Conservation (phyloP, 1,139 yeast genomes). For the Komagataea norvegica region DNA sequence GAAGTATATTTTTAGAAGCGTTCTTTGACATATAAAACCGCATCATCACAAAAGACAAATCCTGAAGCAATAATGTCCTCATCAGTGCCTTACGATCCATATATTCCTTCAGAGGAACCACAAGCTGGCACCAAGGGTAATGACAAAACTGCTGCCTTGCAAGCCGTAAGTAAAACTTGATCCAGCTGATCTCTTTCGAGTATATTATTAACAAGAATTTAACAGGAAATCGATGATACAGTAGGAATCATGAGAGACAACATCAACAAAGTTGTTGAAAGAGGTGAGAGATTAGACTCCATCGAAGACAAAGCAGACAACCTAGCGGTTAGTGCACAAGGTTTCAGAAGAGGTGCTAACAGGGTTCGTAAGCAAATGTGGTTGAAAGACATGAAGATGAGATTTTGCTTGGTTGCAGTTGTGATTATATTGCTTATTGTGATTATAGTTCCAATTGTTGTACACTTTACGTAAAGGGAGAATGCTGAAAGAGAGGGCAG, state of each 20-base stretch:
- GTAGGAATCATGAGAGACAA: constrained; percentile 98
- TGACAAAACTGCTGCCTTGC: constrained; percentile 77
- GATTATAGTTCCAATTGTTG: constrained; percentile 90
- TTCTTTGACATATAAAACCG: constrained; percentile 1
- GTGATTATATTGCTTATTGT: constrained; percentile 77
- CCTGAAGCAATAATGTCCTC: constrained; percentile 50
- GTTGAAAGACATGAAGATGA: constrained; percentile 98
- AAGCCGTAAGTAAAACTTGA: constrained; percentile 58
- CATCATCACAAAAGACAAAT: background rate
- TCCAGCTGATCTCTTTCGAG: background rate
- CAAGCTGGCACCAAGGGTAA: constrained; percentile 34
- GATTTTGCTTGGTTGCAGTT: constrained; percentile 82
- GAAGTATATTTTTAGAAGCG: background rate
- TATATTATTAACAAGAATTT: constrained; percentile 19
- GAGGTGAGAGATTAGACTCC: constrained; percentile 91
- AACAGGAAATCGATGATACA: constrained; percentile 87
- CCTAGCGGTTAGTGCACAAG: constrained; percentile 89
- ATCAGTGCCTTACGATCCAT: constrained; percentile 87
- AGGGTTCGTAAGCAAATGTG: constrained; percentile 98
- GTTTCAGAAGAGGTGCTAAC: constrained; percentile 95
- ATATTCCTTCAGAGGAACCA: constrained; percentile 59
- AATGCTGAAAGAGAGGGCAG: background rate
- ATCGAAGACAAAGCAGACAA: constrained; percentile 94
- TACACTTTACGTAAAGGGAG: constrained; percentile 68
- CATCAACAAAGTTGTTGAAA: constrained; percentile 90